phyloP scores from a whole-genome alignment of 2,329 filamentous ascomycete species.

The Blumeriella jaapii region DNA sequence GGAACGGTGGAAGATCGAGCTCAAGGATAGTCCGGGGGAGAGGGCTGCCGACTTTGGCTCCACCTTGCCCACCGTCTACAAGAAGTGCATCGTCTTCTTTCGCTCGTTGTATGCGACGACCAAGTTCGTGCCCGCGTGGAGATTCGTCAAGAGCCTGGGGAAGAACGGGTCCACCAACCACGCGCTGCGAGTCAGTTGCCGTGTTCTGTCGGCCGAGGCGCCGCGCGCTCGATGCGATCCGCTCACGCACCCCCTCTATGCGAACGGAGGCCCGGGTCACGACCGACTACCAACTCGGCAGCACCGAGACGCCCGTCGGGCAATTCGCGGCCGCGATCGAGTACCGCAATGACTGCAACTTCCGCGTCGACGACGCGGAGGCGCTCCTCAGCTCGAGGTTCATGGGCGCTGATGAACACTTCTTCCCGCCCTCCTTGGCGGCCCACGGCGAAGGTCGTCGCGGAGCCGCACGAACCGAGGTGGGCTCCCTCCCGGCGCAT shows the following conservation, averaged over 20 bases:
- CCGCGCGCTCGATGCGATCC: slow-evolving; percentile 50
- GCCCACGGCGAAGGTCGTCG: slow-evolving; percentile 27
- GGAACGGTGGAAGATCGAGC: slow-evolving; percentile 81
- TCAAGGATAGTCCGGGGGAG: slow-evolving; percentile 49
- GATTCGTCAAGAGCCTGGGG: slow-evolving; percentile 59
- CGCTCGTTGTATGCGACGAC: slow-evolving; percentile 75
- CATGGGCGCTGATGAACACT: slow-evolving; percentile 80
- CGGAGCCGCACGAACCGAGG: slow-evolving; percentile 36
- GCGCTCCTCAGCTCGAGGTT: slow-evolving; percentile 85
- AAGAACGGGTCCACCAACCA: slow-evolving; percentile 54
- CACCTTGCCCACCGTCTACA: slow-evolving; percentile 79
- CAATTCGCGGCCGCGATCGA: slow-evolving; percentile 70
- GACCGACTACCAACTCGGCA: slow-evolving; percentile 69
- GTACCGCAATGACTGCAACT: slow-evolving; percentile 82
- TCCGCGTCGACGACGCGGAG: slow-evolving; percentile 85
- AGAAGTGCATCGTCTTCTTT: slow-evolving; percentile 92
- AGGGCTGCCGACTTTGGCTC: slow-evolving; percentile 45
- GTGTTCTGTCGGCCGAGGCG: slow-evolving; percentile 51
- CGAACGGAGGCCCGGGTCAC: slow-evolving; percentile 50
- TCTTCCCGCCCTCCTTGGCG: slow-evolving; percentile 67
- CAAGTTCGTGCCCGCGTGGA: slow-evolving; percentile 77
- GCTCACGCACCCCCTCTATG: slow-evolving; percentile 58
- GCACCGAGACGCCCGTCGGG: slow-evolving; percentile 78
- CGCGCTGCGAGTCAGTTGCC: slow-evolving; percentile 65
- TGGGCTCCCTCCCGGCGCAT: slow-evolving; percentile 65